phyloP scores from a whole-genome alignment of 306 rosid species.

The Biancaea sappan region DNA sequence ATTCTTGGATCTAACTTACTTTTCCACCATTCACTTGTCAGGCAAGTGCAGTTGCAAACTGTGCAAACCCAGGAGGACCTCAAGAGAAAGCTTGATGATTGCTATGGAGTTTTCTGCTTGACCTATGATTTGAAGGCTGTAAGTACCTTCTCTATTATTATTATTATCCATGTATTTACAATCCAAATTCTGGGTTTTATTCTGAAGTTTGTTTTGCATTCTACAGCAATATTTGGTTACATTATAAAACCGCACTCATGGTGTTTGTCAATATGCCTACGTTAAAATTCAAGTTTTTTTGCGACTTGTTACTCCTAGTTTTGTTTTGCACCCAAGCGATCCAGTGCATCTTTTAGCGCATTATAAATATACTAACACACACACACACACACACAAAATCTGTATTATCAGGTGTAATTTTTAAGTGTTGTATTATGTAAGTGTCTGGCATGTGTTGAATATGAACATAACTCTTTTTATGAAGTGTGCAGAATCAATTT shows the following conservation, averaged over 20 bases:
- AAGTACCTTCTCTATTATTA: constrained; percentile 30
- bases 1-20: constrained; percentile 24
- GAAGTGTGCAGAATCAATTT: too few relatives aligned
- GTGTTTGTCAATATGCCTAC: constrained; percentile 38
- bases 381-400: background rate
- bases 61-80: constrained; percentile 43
- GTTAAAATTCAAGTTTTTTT: constrained; percentile 1
- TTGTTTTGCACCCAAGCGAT: background rate
- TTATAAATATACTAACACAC: background rate
- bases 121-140: constrained; percentile 95
- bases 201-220: background rate
- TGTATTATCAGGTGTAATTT: background rate
- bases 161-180: background rate
- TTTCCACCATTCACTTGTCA: constrained; percentile 32
- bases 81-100: constrained; percentile 66
- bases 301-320: background rate
- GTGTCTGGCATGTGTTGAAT: background rate
- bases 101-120: constrained; percentile 91
- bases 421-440: too few relatives aligned
- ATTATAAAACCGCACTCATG: background rate
- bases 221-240: constrained; percentile 15
- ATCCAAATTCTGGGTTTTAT: constrained; percentile 7
- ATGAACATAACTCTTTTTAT: too few relatives aligned
- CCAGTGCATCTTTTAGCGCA: background rate
- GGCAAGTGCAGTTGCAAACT: constrained; percentile 73